Percentiles rank a stretch among this genome's conserved stretches.
Evolutionary conservation across 192 early-diverging fungal genomes (phyloP).

Genomic region (Haplosporangium gracile): DNA sequence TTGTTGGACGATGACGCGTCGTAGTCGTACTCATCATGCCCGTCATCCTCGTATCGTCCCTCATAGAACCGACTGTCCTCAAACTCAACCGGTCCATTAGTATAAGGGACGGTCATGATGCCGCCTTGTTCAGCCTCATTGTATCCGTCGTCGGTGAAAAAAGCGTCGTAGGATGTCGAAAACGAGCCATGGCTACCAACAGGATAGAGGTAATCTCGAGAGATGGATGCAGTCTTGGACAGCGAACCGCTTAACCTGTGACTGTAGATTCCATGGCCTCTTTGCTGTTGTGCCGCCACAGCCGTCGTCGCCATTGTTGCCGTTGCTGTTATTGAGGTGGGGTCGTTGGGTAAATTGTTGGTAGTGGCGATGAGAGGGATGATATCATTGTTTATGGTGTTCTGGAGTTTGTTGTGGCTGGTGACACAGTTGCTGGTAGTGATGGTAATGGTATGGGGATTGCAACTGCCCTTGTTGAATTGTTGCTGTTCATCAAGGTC

Average conservation of each 20-base stretch:
- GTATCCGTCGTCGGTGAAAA: conserved; percentile 29
- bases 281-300: not conserved
- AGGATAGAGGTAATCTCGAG: conserved; percentile 27
- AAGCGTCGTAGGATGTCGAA: conserved; percentile 43
- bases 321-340: not conserved
- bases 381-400: not conserved
- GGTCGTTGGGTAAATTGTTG: not conserved
- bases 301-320: not conserved
- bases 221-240: conserved; percentile 8
- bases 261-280: not conserved
- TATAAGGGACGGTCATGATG: not conserved
- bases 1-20: not conserved
- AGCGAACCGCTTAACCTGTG: not conserved
- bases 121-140: not conserved
- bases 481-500: not conserved
- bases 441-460: not conserved
- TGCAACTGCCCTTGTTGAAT: not conserved
- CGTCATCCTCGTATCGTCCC: conserved; percentile 18
- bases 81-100: conserved; percentile 20
- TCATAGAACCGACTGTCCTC: conserved; percentile 38
- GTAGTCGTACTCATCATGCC: conserved; percentile 13
- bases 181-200: not conserved
- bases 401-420: not conserved
- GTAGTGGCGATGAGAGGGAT: not conserved
- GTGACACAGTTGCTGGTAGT: too few species aligned